Base-by-base conservation (phyloP, 257 asterid genomes). In the Craterostigma plantagineum region DNA sequence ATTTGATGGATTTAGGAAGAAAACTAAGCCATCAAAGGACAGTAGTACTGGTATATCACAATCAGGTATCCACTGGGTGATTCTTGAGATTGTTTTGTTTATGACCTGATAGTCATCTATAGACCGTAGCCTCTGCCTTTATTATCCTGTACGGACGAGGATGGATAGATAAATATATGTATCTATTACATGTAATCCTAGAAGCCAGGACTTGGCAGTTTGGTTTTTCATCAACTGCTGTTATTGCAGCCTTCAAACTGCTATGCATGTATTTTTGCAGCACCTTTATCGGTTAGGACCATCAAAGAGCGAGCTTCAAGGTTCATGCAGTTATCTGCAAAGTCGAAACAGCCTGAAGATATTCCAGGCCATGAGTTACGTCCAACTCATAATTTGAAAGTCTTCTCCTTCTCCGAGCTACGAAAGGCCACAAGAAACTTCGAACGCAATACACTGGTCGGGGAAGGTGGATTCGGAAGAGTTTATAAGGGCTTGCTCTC, bases 401-500 rank as follows among this genome's bases (percentile, higher is more conserved):
- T 55, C 42, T 70, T 66, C 66, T 39, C 62, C 30, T 44, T 66
- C 14, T 8, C 45, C 9, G 74, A 70, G 46, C 63, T 66, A 38
- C 62, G 39, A 50, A 46, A 46, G 0, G 67, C 65, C 39, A 63
- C 78, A 9, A 56, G 52, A 39, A 70, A 59, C 51, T 70, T 70
- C 54, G 11, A 43, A 23, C 2, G 30, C 2, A 23, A 23, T 7
- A 0, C 7, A 13, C 63, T 59, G 48, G 35, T 70, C 0, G 78
- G 78, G 45, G 57, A 53, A 42, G 73, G 74, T 34, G 74, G 78
- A 0, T 70, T 70, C 60, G 78, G 78, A 34, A 56, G 0, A 34
- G 78, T 70, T 52, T 70, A 42, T 56, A 70, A 62, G 33, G 74
- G 78, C 43, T 43, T 49, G 56, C 50, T 65, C 11, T 9, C 52